Conservation (phyloP, 352 stramenopile genomes). For the Pythium guiyangense region DNA sequence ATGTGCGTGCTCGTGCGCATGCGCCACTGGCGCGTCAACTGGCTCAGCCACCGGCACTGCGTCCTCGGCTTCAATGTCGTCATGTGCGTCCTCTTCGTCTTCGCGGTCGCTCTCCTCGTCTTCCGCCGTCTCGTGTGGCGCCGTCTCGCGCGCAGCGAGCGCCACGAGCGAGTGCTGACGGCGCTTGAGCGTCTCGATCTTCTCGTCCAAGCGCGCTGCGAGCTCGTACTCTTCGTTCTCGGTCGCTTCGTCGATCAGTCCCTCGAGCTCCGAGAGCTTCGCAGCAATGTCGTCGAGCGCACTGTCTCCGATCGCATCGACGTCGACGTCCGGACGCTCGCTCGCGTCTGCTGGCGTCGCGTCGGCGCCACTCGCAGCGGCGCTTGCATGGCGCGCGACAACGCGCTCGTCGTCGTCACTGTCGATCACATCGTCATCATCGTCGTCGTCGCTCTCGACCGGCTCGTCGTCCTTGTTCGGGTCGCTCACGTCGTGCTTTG, state of each 20-base stretch:
- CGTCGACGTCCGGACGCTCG: conserved; percentile 16
- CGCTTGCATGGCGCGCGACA: conserved; percentile 13
- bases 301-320: conserved; percentile 23
- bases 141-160: conserved; percentile 14
- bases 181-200: conserved; percentile 56
- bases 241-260: conserved; percentile 66
- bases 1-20: not conserved
- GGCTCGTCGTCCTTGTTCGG: conserved; percentile 48
- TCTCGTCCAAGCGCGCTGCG: conserved; percentile 69
- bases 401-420: conserved; percentile 39
- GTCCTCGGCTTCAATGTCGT: conserved; percentile 27
- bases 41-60: conserved; percentile 14
- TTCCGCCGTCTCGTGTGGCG: conserved; percentile 7
- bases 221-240: conserved; percentile 82
- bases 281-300: conserved; percentile 49
- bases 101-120: conserved; percentile 13
- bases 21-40: not conserved
- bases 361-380: not conserved
- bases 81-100: conserved; percentile 15
- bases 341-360: conserved; percentile 5
- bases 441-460: conserved; percentile 35
- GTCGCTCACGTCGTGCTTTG: conserved; percentile 68
- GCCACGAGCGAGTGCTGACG: conserved; percentile 39
- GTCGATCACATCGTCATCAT: conserved; percentile 37
- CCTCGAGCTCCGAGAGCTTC: conserved; percentile 59